Base-by-base conservation (phyloP, 345 rosid genomes). In the Linum lewisii region DNA sequence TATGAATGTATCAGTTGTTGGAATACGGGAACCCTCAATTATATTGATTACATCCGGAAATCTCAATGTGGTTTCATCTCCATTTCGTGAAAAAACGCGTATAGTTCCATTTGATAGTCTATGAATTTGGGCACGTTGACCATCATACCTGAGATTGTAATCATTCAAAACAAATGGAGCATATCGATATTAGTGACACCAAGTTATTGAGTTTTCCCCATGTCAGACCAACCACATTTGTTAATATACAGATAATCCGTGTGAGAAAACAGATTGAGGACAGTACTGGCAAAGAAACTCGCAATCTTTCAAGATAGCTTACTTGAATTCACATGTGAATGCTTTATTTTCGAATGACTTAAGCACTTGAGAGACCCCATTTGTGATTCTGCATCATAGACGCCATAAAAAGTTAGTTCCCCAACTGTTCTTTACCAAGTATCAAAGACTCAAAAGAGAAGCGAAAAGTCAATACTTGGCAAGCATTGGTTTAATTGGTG, bases 91-190 rank as follows among this genome's bases (percentile, higher is more conserved):
- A 75, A 82, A 90, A 32, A 87, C 73, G 45, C 74, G 87, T 23
- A 87, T 63, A 49, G 75, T 69, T 65, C 89, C 89, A 81, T 85
- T 73, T 9, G 34, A 26, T 73, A 81, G 72, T 79, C 70, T 75
- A 77, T 87, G 94, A 67, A 90, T 85, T 76, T 90, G 97, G 49
- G 94, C 91, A 38, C 96, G 94, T 70, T 90, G 94, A 63, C 96
- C 97, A 70, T 87, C 97, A 71, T 85, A 90, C 60, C 97, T 90
- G 80, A 59, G 60, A 77, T 64, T 49, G 36, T 32, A 56, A n/a
- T 58, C 9, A 54, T 5, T 11, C 5, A 34, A 5, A 5, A 34
- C 38, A 5, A 34, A 13, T 15, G 45, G 45, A 8, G 45, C 45
- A 38, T 38, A 6, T 10, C 2, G 45, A 52, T 8, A 52, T n/a